phyloP scores from a whole-genome alignment of 257 asterid genomes.

The Fraxinus cuspidata region DNA sequence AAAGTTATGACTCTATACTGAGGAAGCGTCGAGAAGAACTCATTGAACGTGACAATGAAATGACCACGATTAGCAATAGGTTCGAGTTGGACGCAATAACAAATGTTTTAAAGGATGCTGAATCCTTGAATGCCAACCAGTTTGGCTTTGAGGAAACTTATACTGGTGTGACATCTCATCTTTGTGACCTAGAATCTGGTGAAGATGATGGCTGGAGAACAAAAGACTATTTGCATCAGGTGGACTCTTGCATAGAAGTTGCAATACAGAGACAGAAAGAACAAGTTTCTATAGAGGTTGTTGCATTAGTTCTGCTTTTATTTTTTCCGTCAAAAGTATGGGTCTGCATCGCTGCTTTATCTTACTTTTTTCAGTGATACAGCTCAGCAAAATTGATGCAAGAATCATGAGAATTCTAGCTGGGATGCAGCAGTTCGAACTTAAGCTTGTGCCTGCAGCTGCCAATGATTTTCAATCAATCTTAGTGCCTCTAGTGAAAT shows the following conservation, averaged over 20 bases:
- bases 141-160: constrained; percentile 80
- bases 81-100: constrained; percentile 78
- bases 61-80: constrained; percentile 3
- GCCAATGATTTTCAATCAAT: constrained; percentile 69
- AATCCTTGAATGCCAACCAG: constrained; percentile 73
- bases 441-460: constrained; percentile 67
- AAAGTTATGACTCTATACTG: constrained; percentile 73
- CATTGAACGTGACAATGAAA: constrained; percentile 57
- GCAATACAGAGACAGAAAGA: constrained; percentile 95
- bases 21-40: constrained; percentile 74
- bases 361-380: constrained; percentile 46
- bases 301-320: constrained; percentile 26
- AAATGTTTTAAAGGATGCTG: constrained; percentile 83
- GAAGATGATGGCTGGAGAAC: constrained; percentile 82
- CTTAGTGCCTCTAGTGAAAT: constrained; percentile 76
- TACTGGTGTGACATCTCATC: constrained; percentile 65
- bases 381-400: constrained; percentile 93
- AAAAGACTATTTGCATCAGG: constrained; percentile 75
- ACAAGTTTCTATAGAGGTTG: constrained; percentile 84
- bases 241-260: constrained; percentile 82
- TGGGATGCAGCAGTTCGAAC: constrained; percentile 76
- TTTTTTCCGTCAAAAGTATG: constrained; percentile 16
- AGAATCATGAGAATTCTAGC: constrained; percentile 66
- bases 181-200: constrained; percentile 78
- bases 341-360: constrained; percentile 22